Conservation (phyloP, 2,329 filamentous ascomycete species). For the Pseudopyricularia cyperi region DNA sequence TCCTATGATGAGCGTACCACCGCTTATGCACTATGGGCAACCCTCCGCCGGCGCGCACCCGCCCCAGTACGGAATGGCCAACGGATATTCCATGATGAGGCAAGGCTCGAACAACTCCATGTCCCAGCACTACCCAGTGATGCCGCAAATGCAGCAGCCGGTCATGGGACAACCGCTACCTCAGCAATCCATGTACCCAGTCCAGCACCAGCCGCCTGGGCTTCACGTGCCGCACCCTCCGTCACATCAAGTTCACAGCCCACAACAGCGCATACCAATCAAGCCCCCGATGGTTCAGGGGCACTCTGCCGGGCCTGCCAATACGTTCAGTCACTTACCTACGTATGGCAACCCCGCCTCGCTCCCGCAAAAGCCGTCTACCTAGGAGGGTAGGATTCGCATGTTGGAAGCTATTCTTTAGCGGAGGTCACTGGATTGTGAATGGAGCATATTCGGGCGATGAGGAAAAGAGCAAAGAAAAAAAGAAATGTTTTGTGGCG, state of each 20-base stretch:
- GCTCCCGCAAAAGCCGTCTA: slow-evolving; percentile 44
- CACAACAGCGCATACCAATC: slow-evolving; percentile 27
- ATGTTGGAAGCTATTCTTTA: slow-evolving; percentile 6
- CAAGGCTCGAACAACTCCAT: slow-evolving; percentile 43
- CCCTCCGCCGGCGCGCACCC: slow-evolving; percentile 35
- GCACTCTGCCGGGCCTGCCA: slow-evolving; percentile 19
- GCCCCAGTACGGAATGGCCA: slow-evolving; percentile 26
- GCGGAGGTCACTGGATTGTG: slow-evolving; percentile 2
- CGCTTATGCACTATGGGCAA: slow-evolving; percentile 36
- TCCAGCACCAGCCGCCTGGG: slow-evolving; percentile 25
- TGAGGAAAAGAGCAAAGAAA: not conserved
- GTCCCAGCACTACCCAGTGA: slow-evolving; percentile 24
- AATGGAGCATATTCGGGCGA: not conserved
- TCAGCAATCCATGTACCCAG: slow-evolving; percentile 24
- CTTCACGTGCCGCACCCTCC: slow-evolving; percentile 11
- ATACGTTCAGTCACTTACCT: slow-evolving; percentile 37
- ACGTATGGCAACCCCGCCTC: slow-evolving; percentile 47
- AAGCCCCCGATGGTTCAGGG: slow-evolving; percentile 31
- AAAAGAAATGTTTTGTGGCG: not conserved
- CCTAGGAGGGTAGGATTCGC: slow-evolving; percentile 15
- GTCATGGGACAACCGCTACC: slow-evolving; percentile 19
- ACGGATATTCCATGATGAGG: slow-evolving; percentile 40
- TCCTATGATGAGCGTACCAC: slow-evolving; percentile 17
- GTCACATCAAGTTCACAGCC: slow-evolving; percentile 4
- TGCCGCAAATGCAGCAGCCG: slow-evolving; percentile 4